These are phyloP conservation scores for Tylopilus rubrobrunneus DNA, from an alignment of 768 basidiomycete species.

Conservation along the genomic window DNA sequence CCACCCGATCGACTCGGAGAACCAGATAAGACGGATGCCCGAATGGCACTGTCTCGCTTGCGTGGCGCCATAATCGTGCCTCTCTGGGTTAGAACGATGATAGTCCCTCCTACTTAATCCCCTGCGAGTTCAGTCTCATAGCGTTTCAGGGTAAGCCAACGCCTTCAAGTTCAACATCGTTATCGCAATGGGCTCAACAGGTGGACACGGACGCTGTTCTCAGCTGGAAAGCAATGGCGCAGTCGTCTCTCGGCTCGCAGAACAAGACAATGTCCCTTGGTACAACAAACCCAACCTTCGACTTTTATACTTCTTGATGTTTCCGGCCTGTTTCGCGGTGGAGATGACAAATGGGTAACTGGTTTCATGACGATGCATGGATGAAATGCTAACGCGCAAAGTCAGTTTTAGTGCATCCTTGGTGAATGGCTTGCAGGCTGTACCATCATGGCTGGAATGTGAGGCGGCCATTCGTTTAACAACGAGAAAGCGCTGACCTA, in stretches of 20 bases:
- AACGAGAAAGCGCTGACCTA: neutral
- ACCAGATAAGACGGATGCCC: too few species aligned
- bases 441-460: conserved; percentile 55
- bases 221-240: conserved; percentile 6
- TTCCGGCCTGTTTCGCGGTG: conserved; percentile 34
- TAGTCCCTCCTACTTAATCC: too few species aligned
- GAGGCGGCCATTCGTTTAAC: conserved; percentile 4
- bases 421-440: conserved; percentile 61
- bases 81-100: too few species aligned
- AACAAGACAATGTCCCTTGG: conserved; percentile 49
- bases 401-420: conserved; percentile 39
- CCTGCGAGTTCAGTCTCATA: neutral
- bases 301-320: conserved; percentile 49
- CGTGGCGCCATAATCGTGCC: too few species aligned
- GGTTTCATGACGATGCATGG: neutral
- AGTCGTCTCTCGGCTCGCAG: conserved; percentile 18
- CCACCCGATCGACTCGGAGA: too few species aligned
- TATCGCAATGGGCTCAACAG: conserved; percentile 4
- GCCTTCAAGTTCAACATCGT: neutral
- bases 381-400: neutral
- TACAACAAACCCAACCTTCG: conserved; percentile 58
- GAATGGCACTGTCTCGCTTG: too few species aligned
- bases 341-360: conserved; percentile 9
- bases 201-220: neutral
- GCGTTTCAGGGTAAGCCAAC: neutral